Conservation (phyloP, 78 protist species). For the Dictyostelium brefeldianum region DNA sequence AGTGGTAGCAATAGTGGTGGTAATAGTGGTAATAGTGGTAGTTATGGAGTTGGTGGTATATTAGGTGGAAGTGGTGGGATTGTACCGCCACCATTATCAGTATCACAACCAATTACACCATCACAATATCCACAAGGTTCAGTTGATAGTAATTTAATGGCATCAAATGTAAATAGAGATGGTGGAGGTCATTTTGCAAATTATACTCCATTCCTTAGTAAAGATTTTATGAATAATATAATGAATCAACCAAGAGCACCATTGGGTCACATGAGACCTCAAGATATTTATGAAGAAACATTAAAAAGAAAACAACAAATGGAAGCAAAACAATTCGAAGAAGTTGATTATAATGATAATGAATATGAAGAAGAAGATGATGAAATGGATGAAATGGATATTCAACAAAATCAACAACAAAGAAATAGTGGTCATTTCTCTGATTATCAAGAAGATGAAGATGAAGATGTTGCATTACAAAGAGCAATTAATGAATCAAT, state of each 20-base stretch:
- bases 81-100: neutral
- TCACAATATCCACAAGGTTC: constrained; percentile 1
- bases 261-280: constrained; percentile 17
- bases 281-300: neutral
- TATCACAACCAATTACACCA: neutral
- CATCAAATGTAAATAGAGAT: constrained; percentile 30
- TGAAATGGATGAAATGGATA: neutral
- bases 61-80: constrained; percentile 13
- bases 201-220: neutral
- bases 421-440: neutral
- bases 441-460: neutral
- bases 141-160: constrained; percentile 2
- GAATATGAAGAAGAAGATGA: neutral
- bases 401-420: neutral
- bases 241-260: neutral
- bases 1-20: neutral
- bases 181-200: constrained; percentile 25
- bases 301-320: constrained; percentile 4
- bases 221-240: constrained; percentile 6
- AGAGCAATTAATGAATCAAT: constrained; percentile 65
- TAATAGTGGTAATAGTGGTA: neutral
- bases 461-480: constrained; percentile 42
- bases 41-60: neutral
- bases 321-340: neutral
- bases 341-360: neutral